phyloP scores from a whole-genome alignment of 1,284 basidiomycete genomes.

The Leccinum griseonigrum region DNA sequence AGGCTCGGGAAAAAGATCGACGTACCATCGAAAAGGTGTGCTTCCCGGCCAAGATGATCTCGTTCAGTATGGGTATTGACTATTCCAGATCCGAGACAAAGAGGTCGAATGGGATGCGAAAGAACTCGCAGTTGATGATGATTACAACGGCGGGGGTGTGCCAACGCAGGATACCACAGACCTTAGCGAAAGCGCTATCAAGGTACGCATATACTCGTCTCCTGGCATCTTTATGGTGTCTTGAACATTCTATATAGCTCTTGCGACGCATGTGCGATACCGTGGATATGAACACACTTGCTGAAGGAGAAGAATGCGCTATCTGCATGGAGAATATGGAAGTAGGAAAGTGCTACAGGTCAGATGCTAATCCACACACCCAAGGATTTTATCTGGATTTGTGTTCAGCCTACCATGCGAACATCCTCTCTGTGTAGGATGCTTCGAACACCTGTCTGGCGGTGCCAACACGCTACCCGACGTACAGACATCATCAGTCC shows the following conservation, averaged over 20 bases:
- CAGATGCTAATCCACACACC: slow-evolving; percentile 5
- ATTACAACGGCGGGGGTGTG: not conserved
- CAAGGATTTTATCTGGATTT: not conserved
- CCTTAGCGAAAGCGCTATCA: slow-evolving; percentile 10
- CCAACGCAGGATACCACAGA: slow-evolving; percentile 4
- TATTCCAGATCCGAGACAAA: slow-evolving; percentile 13
- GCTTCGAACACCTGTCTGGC: slow-evolving; percentile 11
- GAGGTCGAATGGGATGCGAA: slow-evolving; percentile 16
- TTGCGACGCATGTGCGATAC: slow-evolving; percentile 41
- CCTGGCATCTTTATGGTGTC: not conserved
- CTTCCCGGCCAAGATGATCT: not conserved
- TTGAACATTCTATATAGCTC: slow-evolving; percentile 33
- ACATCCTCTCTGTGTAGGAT: slow-evolving; percentile 17
- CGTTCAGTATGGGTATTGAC: not conserved
- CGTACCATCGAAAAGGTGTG: slow-evolving; percentile 16
- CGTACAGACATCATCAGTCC: slow-evolving; percentile 14
- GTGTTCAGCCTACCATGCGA: slow-evolving; percentile 12
- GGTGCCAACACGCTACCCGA: not conserved
- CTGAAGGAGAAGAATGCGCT: slow-evolving; percentile 43
- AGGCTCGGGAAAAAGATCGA: slow-evolving; percentile 14
- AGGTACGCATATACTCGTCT: slow-evolving; percentile 3
- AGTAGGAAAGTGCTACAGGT: slow-evolving; percentile 38
- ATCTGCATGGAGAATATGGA: slow-evolving; percentile 42
- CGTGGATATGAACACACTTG: slow-evolving; percentile 40
- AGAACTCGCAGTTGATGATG: slow-evolving; percentile 8